phyloP scores from a whole-genome alignment of 805 yeast species.

The Grigorovia humatica region DNA sequence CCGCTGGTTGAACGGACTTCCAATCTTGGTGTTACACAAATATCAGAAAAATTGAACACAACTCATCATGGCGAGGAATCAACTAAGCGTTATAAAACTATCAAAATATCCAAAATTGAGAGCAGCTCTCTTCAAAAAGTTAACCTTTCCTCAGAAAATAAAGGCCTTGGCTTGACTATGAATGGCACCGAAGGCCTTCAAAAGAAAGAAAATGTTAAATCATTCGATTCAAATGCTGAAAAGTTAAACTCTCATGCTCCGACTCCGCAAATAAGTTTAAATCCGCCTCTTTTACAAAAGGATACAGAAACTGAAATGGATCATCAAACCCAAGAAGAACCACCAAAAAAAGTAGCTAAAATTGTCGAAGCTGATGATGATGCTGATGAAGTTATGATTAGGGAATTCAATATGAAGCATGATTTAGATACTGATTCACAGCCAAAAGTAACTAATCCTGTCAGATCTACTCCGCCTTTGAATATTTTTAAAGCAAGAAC shows the following conservation, averaged over 20 bases:
- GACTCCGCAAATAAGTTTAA: too few relatives aligned
- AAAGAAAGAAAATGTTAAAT: neutral
- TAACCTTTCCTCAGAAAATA: slow-evolving; percentile 1
- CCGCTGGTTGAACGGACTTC: neutral
- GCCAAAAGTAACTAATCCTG: neutral
- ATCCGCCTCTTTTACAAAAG: too few relatives aligned
- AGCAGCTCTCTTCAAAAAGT: slow-evolving; percentile 2
- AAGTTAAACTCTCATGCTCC: neutral
- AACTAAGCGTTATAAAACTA: neutral
- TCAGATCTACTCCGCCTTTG: neutral
- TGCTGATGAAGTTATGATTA: neutral
- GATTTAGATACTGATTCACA: neutral
- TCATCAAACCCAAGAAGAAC: too few relatives aligned
- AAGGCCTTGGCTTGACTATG: slow-evolving; percentile 1
- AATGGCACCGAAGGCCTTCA: neutral
- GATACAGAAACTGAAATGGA: too few relatives aligned
- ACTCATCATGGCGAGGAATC: neutral
- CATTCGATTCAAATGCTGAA: neutral
- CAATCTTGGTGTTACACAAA: neutral
- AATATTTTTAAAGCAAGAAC: neutral
- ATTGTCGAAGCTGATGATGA: neutral
- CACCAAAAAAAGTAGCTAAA: neutral
- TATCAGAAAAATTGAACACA: neutral
- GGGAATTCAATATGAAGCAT: neutral
- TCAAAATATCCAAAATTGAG: slow-evolving; percentile 4